Evolutionary conservation across 2,329 filamentous ascomycete genomes (phyloP).

Genomic region (Fusarium beomiforme): DNA sequence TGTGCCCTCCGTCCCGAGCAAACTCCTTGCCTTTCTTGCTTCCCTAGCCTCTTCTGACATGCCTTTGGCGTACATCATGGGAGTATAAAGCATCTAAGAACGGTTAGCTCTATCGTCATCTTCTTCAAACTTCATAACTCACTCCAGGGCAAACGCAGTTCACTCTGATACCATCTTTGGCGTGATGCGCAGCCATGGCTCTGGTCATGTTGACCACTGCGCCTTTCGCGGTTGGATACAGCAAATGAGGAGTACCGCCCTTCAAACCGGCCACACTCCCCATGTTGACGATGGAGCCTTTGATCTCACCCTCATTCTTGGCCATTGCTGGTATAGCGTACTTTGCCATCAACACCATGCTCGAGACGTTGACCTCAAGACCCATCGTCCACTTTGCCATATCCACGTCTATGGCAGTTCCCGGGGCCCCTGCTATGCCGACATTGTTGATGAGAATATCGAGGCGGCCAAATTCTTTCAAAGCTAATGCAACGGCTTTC

Average conservation of each 20-base stretch:
- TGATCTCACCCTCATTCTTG: constrained; percentile 58
- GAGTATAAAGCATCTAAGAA: constrained; percentile 56
- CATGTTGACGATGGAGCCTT: constrained; percentile 70
- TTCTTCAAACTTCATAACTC: accelerated
- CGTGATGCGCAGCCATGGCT: constrained; percentile 62
- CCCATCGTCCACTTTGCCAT: constrained; percentile 65
- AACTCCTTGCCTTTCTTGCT: constrained; percentile 50
- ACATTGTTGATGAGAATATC: constrained; percentile 75
- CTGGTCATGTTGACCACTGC: constrained; percentile 62
- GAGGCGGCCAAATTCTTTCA: constrained; percentile 62
- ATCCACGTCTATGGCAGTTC: constrained; percentile 69
- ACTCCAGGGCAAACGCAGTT: constrained; percentile 60
- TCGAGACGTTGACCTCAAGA: constrained; percentile 70
- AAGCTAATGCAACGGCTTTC: constrained; percentile 50
- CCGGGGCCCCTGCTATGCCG: constrained; percentile 66
- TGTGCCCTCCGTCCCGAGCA: constrained; percentile 55
- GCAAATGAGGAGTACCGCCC: constrained; percentile 56
- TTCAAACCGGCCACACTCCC: constrained; percentile 66
- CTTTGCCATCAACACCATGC: constrained; percentile 73
- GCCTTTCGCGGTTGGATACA: constrained; percentile 60
- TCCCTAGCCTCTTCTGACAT: constrained; percentile 53
- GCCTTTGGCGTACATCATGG: constrained; percentile 55
- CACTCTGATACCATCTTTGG: constrained; percentile 55
- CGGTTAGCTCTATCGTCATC: not conserved
- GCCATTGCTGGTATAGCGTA: constrained; percentile 69